Conservation (phyloP, 164 flowering plant species). For the Santalum album region DNA sequence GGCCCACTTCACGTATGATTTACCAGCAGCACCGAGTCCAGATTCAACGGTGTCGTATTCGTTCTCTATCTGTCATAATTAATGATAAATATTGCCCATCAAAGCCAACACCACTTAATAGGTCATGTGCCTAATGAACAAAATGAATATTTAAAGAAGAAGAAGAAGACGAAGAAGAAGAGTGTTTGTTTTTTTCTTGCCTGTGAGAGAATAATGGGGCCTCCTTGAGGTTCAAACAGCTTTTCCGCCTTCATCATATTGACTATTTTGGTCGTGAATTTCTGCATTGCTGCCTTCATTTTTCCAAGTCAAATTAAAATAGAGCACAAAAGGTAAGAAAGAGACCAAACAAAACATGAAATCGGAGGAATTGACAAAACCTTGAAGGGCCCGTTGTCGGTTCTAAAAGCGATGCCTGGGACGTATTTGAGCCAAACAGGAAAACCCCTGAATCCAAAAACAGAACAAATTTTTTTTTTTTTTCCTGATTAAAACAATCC, state of each 20-base stretch:
- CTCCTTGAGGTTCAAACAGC: slow-evolving; percentile 44
- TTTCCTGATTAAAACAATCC: not conserved
- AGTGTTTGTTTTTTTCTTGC: slow-evolving; percentile 8
- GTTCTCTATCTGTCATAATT: slow-evolving; percentile 9
- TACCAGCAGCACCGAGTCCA: slow-evolving; percentile 2
- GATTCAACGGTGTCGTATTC: slow-evolving; percentile 4
- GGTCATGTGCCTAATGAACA: too few relatives aligned
- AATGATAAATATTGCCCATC: too few relatives aligned
- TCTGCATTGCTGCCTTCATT: slow-evolving; percentile 42
- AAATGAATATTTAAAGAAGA: too few relatives aligned
- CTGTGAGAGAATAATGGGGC: slow-evolving; percentile 55
- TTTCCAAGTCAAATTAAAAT: too few relatives aligned
- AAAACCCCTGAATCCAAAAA: slow-evolving; percentile 38
- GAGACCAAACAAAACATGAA: not conserved
- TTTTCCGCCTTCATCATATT: slow-evolving; percentile 44
- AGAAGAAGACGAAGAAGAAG: too few relatives aligned
- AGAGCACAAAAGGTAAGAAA: not conserved
- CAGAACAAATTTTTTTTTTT: slow-evolving; percentile 1
- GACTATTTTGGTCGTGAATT: slow-evolving; percentile 42
- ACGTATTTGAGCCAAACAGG: slow-evolving; percentile 57
- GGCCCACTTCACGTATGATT: slow-evolving; percentile 6
- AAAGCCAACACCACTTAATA: too few relatives aligned
- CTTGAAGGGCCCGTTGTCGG: slow-evolving; percentile 51
- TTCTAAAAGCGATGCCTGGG: slow-evolving; percentile 45
- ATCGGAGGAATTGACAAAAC: slow-evolving; percentile 14